Base-by-base conservation (phyloP, 2,329 filamentous ascomycete species). In the Diaporthe sp. region DNA sequence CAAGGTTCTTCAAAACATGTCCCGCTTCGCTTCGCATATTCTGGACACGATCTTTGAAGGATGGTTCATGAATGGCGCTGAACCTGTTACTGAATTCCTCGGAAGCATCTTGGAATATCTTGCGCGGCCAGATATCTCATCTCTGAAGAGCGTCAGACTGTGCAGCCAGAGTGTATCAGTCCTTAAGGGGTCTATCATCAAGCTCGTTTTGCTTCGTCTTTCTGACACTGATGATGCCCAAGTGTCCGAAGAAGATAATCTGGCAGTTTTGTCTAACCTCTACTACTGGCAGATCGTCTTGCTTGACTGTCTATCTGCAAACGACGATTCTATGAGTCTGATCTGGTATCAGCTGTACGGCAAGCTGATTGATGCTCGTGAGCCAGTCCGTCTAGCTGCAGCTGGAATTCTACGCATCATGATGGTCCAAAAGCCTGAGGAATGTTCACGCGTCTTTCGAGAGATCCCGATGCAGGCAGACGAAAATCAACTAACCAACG, bases 231-330 rank as follows among this genome's bases (percentile, higher is more conserved):
- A 97, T 67, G 92, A 93, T 45, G 84, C 88, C 1, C 87, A 91
- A 71, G 87, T 86, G 2, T 85, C 89, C 3, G 90, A 93, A 74
- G 82, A 84, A 9, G 92, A 95, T 64, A 91, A 92, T 0, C 88
- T 93, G 35, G 86, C 89, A 0, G 95, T 97, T 74, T 90, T 99
- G 83, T 90, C 94, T 75, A 96, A 95, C 81, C 91, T 99, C 79
- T 91, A 95, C 0, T 98, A 98, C 82, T 99, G 97, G 97, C 97
- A 98, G 82, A 95, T 95, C 28, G 94, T 98, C 25, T 91, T 99
- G 22, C 86, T 99, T 22, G 92, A 92, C 2, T 91, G 93, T 5
- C 91, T 97, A 22, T 93, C 94, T 4, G 88, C 90, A 9, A 95
- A 98, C 58, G 91, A 94, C n/a, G 92, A 95, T 13, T 94, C 94